These are phyloP conservation scores for Boletus coccyginus DNA, from an alignment of 768 basidiomycete genomes.

Conservation along the genomic window DNA sequence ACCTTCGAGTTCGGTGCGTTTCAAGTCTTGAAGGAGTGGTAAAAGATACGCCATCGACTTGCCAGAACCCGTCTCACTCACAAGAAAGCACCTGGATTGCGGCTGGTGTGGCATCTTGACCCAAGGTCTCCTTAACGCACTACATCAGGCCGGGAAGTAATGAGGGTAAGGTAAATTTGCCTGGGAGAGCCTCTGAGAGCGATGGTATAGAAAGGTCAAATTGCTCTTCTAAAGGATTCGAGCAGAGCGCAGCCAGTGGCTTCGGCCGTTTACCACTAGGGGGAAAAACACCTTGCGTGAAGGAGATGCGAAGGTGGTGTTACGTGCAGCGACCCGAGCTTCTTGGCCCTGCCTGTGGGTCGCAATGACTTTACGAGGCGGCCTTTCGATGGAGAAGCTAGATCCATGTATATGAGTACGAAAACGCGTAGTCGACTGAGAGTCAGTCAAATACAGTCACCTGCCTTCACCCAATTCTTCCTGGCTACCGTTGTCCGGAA, in stretches of 20 bases:
- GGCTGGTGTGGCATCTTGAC: slow-evolving; percentile 57
- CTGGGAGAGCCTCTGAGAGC: slow-evolving; percentile 30
- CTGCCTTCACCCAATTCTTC: slow-evolving; percentile 9
- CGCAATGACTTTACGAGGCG: slow-evolving; percentile 29
- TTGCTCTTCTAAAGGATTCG: slow-evolving; percentile 33
- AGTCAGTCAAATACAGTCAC: slow-evolving; percentile 7
- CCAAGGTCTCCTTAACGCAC: slow-evolving; percentile 57
- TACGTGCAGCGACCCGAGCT: slow-evolving; percentile 25
- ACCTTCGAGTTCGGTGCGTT: slow-evolving; percentile 50
- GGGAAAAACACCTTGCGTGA: slow-evolving; percentile 16
- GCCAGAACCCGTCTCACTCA: slow-evolving; percentile 88
- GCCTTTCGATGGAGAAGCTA: slow-evolving; percentile 24
- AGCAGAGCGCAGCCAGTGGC: not conserved
- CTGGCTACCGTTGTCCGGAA: slow-evolving; percentile 7
- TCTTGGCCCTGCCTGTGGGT: slow-evolving; percentile 25
- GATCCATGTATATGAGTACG: not conserved
- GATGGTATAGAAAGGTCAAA: slow-evolving; percentile 34
- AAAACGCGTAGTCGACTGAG: not conserved
- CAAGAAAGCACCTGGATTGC: slow-evolving; percentile 78
- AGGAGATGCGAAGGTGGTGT: slow-evolving; percentile 18
- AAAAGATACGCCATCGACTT: slow-evolving; percentile 90
- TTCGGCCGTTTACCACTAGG: slow-evolving; percentile 16
- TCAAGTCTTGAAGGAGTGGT: slow-evolving; percentile 77
- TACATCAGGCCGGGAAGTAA: slow-evolving; percentile 62
- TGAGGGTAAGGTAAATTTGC: slow-evolving; percentile 62